Evolutionary conservation across 2,329 filamentous ascomycete species (phyloP).

Genomic region (Ascochyta koolunga): DNA sequence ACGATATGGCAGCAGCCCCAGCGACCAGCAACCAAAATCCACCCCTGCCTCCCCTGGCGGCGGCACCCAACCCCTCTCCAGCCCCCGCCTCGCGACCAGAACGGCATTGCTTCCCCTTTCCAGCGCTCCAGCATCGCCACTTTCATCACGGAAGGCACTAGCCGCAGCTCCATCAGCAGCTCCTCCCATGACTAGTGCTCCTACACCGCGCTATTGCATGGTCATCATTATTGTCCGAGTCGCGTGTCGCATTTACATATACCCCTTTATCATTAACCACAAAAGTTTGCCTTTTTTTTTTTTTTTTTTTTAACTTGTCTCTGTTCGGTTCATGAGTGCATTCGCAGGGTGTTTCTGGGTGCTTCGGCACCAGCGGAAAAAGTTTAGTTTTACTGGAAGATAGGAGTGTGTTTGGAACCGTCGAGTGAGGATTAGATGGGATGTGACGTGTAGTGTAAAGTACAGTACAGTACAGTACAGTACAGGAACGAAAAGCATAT

Average conservation of each 20-base stretch:
- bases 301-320: too few relatives aligned
- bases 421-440: not conserved
- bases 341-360: conserved; percentile 14
- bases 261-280: conserved; percentile 9
- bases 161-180: conserved; percentile 46
- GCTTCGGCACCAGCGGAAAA: conserved; percentile 1
- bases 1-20: conserved; percentile 42
- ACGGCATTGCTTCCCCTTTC: conserved; percentile 32
- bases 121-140: conserved; percentile 46
- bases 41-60: conserved; percentile 31
- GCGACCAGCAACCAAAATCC: conserved; percentile 18
- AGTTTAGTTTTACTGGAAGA: too few relatives aligned
- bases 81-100: conserved; percentile 39
- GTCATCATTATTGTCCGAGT: conserved; percentile 7
- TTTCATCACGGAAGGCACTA: conserved; percentile 46
- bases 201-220: not conserved
- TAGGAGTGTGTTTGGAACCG: too few relatives aligned
- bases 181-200: conserved; percentile 36
- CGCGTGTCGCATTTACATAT: conserved; percentile 15
- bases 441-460: not conserved
- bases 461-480: too few relatives aligned
- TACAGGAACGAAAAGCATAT: too few relatives aligned
- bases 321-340: not conserved
- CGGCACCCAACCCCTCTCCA: conserved; percentile 29
- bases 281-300: conserved; percentile 14